phyloP scores from a whole-genome alignment of 2,329 filamentous ascomycete species.

The Microdochium bolleyi region DNA sequence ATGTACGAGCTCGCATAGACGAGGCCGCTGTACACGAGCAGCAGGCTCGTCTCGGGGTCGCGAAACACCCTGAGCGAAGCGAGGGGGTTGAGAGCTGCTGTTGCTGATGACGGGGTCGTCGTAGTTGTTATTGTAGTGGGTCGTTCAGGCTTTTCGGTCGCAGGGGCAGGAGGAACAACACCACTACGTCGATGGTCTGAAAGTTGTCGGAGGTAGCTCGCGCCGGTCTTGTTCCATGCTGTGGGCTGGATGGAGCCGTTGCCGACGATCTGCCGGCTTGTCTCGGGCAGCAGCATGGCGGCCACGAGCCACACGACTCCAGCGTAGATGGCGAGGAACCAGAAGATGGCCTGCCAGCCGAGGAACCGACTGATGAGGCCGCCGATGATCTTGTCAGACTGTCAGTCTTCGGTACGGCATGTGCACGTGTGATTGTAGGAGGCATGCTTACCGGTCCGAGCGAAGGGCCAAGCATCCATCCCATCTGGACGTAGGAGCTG shows the following conservation, averaged over 20 bases:
- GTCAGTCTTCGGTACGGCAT: neutral
- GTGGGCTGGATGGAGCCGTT: conserved; percentile 2
- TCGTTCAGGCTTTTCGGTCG: conserved; percentile 20
- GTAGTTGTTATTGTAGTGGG: too few species aligned
- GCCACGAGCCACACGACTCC: conserved; percentile 2
- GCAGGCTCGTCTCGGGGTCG: conserved; percentile 47
- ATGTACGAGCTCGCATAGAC: conserved; percentile 49
- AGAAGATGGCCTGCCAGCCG: conserved; percentile 31
- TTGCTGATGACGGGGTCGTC: conserved; percentile 21
- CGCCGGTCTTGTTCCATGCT: neutral
- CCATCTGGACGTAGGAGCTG: conserved; percentile 26
- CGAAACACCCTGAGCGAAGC: conserved; percentile 43
- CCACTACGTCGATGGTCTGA: conserved; percentile 41
- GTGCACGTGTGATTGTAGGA: neutral
- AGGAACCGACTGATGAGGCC: conserved; percentile 24
- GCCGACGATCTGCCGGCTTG: conserved; percentile 2
- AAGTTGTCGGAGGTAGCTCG: neutral
- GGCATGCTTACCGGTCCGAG: conserved; percentile 18
- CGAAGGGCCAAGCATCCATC: conserved; percentile 21
- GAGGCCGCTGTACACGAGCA: conserved; percentile 41
- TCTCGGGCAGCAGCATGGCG: conserved; percentile 1
- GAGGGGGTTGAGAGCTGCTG: conserved; percentile 35
- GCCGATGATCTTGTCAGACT: conserved; percentile 12
- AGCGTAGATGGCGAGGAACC: conserved; percentile 26
- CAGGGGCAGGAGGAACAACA: conserved; percentile 56